Percentiles rank a stretch among this genome's conserved stretches.
Conservation (phyloP, 306 rosid genomes). For the Trifolium repens region DNA sequence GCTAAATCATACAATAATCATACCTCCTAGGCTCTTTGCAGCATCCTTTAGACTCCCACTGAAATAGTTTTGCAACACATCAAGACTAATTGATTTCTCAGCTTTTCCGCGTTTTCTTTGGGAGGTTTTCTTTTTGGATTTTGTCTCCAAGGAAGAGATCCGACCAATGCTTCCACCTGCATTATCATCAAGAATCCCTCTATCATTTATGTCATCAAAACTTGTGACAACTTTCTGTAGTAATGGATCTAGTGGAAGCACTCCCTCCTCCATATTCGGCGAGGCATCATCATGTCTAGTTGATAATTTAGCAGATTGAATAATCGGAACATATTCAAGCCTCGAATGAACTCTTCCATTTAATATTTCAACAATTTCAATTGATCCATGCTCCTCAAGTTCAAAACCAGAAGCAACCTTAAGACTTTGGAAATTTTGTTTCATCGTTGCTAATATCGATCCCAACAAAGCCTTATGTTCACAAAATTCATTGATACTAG, state of each 20-base stretch:
- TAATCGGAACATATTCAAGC: constrained; percentile 55
- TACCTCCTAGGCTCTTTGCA: constrained; percentile 96
- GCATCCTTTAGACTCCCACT: constrained; percentile 95
- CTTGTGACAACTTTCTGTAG: constrained; percentile 37
- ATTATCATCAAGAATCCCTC: constrained; percentile 41
- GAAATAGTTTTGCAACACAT: constrained; percentile 80
- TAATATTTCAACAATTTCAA: constrained; percentile 68
- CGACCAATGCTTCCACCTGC: constrained; percentile 45
- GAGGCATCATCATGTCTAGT: constrained; percentile 42
- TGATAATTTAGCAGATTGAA: constrained; percentile 45
- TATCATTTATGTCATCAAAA: constrained; percentile 42
- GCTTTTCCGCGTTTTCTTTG: constrained; percentile 87
- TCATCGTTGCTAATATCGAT: constrained; percentile 72
- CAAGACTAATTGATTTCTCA: constrained; percentile 85
- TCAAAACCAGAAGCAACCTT: constrained; percentile 74
- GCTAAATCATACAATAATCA: constrained; percentile 21
- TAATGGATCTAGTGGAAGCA: constrained; percentile 43
- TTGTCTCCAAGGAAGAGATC: constrained; percentile 49
- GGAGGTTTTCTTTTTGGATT: constrained; percentile 59
- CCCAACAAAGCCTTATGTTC: constrained; percentile 68
- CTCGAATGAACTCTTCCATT: constrained; percentile 54
- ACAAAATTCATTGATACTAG: constrained; percentile 46
- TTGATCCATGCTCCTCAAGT: constrained; percentile 53
- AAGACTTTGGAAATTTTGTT: constrained; percentile 73
- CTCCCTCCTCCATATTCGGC: constrained; percentile 45